Evolutionary conservation across 148 eudicot species (phyloP).

Genomic region (Chenopodium suecicum): DNA sequence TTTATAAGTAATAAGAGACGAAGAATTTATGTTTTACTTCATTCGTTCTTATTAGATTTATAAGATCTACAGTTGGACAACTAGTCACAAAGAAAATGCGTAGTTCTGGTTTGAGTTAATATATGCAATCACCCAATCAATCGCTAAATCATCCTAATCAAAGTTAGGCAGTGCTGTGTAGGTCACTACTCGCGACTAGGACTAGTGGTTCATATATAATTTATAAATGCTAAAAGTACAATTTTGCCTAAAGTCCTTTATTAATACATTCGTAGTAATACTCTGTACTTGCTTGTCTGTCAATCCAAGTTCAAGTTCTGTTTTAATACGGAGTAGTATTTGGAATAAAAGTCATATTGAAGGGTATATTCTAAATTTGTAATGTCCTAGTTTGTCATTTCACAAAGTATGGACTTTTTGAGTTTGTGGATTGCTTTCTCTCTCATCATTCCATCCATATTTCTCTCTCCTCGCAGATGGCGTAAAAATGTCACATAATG

Average conservation of each 20-base stretch:
- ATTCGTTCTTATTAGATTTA: not conserved
- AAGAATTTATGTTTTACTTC: too few relatives aligned
- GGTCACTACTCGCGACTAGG: too few relatives aligned
- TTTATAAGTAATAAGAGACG: too few relatives aligned
- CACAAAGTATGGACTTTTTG: not conserved
- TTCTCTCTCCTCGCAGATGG: not conserved
- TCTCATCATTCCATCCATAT: not conserved
- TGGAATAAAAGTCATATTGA: not conserved
- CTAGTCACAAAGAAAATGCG: not conserved
- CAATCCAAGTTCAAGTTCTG: not conserved
- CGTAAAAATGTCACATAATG: constrained; percentile 23
- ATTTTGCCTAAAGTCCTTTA: too few relatives aligned
- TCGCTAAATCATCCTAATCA: too few relatives aligned
- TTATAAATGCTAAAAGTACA: too few relatives aligned
- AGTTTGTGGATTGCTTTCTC: not conserved
- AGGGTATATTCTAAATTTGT: constrained; percentile 5
- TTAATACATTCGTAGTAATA: too few relatives aligned
- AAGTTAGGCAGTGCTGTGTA: not conserved
- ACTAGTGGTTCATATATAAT: too few relatives aligned
- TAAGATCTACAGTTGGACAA: not conserved
- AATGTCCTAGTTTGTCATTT: not conserved
- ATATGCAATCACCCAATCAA: not conserved
- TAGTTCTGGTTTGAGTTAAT: too few relatives aligned
- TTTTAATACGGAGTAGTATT: not conserved
- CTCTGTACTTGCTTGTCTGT: not conserved